Evolutionary conservation across 2,329 filamentous ascomycete genomes (phyloP).

Genomic region (Pseudopyrenochaeta lycopersici): DNA sequence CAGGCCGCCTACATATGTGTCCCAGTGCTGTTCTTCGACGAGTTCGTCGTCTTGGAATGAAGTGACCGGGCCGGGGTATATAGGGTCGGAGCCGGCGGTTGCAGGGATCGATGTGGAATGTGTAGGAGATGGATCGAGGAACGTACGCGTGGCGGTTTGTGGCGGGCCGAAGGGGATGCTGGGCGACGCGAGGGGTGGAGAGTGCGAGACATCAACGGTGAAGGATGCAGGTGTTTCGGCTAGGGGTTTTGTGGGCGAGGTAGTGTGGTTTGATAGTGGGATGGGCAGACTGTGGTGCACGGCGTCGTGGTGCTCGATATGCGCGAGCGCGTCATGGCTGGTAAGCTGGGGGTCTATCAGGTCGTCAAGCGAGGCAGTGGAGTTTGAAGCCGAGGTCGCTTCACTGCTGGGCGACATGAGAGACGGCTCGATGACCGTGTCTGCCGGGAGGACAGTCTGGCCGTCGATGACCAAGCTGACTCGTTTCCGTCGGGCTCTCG

Average conservation of each 20-base stretch:
- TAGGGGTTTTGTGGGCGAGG: constrained; percentile 31
- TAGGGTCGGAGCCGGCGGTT: constrained; percentile 29
- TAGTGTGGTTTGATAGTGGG: constrained; percentile 27
- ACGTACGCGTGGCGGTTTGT: constrained; percentile 26
- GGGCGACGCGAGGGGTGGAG: constrained; percentile 26
- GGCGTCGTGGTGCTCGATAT: constrained; percentile 33
- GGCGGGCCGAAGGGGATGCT: constrained; percentile 28
- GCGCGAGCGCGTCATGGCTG: constrained; percentile 14
- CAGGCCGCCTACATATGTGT: constrained; percentile 48
- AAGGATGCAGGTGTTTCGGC: constrained; percentile 19
- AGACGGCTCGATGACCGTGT: constrained; percentile 37
- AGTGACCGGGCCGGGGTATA: constrained; percentile 23
- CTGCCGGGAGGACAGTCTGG: constrained; percentile 49
- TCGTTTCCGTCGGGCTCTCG: constrained; percentile 40
- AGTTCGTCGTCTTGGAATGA: constrained; percentile 19
- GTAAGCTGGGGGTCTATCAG: constrained; percentile 44
- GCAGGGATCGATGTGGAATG: constrained; percentile 22
- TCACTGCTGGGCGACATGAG: constrained; percentile 43
- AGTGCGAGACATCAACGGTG: constrained; percentile 10
- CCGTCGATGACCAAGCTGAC: constrained; percentile 50
- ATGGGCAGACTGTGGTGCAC: constrained; percentile 44
- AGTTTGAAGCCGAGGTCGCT: constrained; percentile 39
- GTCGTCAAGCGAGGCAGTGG: constrained; percentile 41
- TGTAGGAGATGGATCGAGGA: constrained; percentile 37
- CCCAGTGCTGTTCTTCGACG: constrained; percentile 33